Base-by-base conservation (phyloP, 2,329 filamentous ascomycete genomes). In the Nemania sp. region DNA sequence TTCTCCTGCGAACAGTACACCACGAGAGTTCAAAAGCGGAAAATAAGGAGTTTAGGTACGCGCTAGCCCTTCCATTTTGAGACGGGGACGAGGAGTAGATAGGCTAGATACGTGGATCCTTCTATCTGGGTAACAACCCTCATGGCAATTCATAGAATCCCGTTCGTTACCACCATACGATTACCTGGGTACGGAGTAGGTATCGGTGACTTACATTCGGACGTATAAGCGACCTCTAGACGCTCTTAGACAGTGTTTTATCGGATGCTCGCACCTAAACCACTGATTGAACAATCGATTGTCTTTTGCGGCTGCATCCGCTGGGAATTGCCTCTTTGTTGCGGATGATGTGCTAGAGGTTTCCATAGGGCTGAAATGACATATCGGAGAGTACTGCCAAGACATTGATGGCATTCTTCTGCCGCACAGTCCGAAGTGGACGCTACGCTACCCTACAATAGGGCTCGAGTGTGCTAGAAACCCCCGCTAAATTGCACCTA, bases 321-420 rank as follows among this genome's bases (percentile, higher is more conserved):
- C 41, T 27, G 18, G 51, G 41, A 24, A 18, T 49, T 26, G 52
- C n/a, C 24, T 29, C 22, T 35, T 47, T 41, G 6, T 41, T 24
- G 47, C 8, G 27, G 49, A 24, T 18, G n/a, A 15, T 47, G 45
- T 51, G 38, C 43, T 57, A 61, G 20, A 29, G 27, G 22, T 43
- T 24, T 55, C 62, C 69, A 71, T 76, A 76, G 74, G 74, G 74
- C 74, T 76, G 74, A 76, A 69, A 72, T 74, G 72, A 68, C 70
- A 74, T 67, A 57, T 47, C 18, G 22, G 18, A 56, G 41, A 58
- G 56, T 35, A 18, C 45, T 35, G 64, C 59, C 47, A 62, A 62
- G 61, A 58, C 47, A 60, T n/a, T n/a, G n/a, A 64, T 35, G 49
- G 13, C 58, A 66, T 59, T 66, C 53, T 63, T 58, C 62, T 47